Conservation (phyloP, 1,284 basidiomycete species). For the Moesziomyces sp. region DNA sequence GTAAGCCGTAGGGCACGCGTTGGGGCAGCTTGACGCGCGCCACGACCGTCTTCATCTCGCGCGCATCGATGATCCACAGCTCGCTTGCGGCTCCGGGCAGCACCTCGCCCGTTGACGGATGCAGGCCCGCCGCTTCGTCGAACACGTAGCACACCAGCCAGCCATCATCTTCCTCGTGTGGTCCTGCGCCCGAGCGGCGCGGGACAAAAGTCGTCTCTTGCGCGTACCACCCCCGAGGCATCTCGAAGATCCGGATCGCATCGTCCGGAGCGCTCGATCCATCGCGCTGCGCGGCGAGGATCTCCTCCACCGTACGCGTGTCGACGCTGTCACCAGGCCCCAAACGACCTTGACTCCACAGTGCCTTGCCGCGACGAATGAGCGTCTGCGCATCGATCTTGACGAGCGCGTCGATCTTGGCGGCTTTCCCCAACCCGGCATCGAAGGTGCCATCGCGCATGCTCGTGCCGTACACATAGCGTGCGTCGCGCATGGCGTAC, state of each 20-base stretch:
- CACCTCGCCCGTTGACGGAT: constrained; percentile 66
- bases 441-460: constrained; percentile 68
- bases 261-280: constrained; percentile 11
- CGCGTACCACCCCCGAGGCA: constrained; percentile 69
- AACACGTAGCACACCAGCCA: constrained; percentile 71
- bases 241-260: constrained; percentile 68
- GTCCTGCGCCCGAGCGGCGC: constrained; percentile 17
- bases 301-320: constrained; percentile 66
- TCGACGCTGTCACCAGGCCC: constrained; percentile 66
- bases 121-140: constrained; percentile 69
- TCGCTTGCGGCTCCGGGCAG: constrained; percentile 67
- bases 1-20: constrained; percentile 68
- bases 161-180: constrained; percentile 69
- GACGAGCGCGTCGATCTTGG: constrained; percentile 71
- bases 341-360: constrained; percentile 49
- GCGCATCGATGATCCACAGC: constrained; percentile 71
- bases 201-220: constrained; percentile 71
- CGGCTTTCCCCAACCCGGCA: constrained; percentile 70
- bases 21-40: constrained; percentile 70
- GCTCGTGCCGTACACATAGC: constrained; percentile 69
- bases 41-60: constrained; percentile 68
- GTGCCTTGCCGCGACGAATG: constrained; percentile 62
- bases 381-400: constrained; percentile 69
- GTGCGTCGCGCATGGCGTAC: constrained; percentile 66
- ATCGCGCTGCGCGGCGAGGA: constrained; percentile 64